Percentiles rank a stretch among this genome's conserved stretches.
These are phyloP conservation scores for Colletotrichum lupini DNA, from an alignment of 2,329 filamentous ascomycete genomes.

Conservation along the genomic window DNA sequence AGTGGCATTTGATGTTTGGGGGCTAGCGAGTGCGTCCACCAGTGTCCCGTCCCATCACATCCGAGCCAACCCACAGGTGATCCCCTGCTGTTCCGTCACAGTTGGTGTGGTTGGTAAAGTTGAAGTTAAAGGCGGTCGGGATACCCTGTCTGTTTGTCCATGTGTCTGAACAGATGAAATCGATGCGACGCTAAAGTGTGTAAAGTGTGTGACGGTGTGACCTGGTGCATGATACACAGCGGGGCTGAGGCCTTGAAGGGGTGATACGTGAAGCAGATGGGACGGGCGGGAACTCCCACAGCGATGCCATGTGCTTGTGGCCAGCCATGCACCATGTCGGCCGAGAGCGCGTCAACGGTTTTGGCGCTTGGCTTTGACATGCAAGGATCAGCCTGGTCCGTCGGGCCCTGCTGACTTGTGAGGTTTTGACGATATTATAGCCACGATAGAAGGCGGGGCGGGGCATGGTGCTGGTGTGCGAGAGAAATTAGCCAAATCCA, in stretches of 20 bases:
- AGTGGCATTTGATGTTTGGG: not conserved
- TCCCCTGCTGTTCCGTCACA: conserved; percentile 3
- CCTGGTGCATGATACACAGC: conserved; percentile 29
- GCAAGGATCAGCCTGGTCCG: conserved; percentile 11
- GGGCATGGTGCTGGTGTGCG: no score
- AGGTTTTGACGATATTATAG: not conserved
- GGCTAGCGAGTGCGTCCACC: not conserved
- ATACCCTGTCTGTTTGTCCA: conserved; percentile 12
- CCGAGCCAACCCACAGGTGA: not conserved
- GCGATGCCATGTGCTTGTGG: conserved; percentile 27
- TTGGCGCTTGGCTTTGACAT: not conserved
- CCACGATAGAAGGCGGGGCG: not conserved
- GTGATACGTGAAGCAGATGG: conserved; percentile 20
- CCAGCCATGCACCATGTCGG: conserved; percentile 15
- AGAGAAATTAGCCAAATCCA: not conserved
- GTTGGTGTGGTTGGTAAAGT: not conserved
- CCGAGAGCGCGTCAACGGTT: conserved; percentile 13
- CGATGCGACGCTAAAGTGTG: conserved; percentile 28
- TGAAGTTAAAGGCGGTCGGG: not conserved
- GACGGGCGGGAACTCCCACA: conserved; percentile 35
- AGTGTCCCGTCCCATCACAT: conserved; percentile 12
- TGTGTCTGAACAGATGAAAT: conserved; percentile 14
- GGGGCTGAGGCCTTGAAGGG: conserved; percentile 6
- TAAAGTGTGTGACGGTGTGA: conserved; percentile 17
- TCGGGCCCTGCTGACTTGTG: not conserved